phyloP scores from a whole-genome alignment of 768 basidiomycete species.

The Albatrellus ellisii region DNA sequence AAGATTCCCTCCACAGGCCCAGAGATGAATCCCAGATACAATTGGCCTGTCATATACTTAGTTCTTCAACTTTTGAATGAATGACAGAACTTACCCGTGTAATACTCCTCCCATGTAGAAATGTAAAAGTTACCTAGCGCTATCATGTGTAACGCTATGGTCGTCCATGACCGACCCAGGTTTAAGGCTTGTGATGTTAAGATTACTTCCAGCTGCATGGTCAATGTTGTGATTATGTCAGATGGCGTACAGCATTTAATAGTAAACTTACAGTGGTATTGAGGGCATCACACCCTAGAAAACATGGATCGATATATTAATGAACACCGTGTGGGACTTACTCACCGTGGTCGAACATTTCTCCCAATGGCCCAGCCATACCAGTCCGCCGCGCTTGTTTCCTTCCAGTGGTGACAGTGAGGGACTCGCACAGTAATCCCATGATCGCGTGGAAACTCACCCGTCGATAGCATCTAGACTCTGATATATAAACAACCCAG shows the following conservation, averaged over 20 bases:
- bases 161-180: constrained; percentile 95
- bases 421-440: not conserved
- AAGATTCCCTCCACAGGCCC: constrained; percentile 96
- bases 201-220: constrained; percentile 67
- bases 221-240: no score
- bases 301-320: not conserved
- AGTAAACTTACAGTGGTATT: constrained; percentile 66
- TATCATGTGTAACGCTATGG: constrained; percentile 69
- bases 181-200: constrained; percentile 78
- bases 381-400: constrained; percentile 94
- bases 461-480: constrained; percentile 83
- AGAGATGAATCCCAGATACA: constrained; percentile 88
- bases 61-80: not conserved
- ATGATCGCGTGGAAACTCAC: constrained; percentile 26
- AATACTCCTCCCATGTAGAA: constrained; percentile 74
- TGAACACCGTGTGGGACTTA: constrained; percentile 8
- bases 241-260: not conserved
- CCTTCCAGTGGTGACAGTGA: constrained; percentile 25
- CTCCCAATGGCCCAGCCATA: constrained; percentile 95
- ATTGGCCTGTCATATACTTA: constrained; percentile 37
- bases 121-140: constrained; percentile 61
- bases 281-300: constrained; percentile 75
- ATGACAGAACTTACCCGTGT: constrained; percentile 45
- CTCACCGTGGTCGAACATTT: constrained; percentile 95
- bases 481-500: constrained; percentile 88